phyloP scores from a whole-genome alignment of 129 eudicot genomes.

The Tanacetum coccineum region DNA sequence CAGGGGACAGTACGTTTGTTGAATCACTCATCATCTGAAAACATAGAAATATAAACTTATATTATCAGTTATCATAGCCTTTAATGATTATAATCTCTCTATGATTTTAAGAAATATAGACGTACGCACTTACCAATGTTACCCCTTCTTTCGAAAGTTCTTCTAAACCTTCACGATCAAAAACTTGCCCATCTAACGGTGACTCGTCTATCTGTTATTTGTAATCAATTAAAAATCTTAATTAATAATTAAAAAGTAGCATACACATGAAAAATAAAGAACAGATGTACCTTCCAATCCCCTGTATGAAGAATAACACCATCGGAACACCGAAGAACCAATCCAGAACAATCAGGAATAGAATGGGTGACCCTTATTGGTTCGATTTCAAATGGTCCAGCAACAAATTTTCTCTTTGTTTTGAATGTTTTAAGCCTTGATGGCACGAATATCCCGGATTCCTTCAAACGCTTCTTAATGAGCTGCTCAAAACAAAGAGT shows the following conservation, averaged over 20 bases:
- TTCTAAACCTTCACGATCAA: constrained; percentile 89
- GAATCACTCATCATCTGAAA: constrained; percentile 99
- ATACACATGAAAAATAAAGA: constrained; percentile 6
- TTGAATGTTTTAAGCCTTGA: constrained; percentile 86
- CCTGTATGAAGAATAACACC: constrained; percentile 96
- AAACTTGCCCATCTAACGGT: constrained; percentile 85
- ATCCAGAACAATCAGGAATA: constrained; percentile 96
- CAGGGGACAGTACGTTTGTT: constrained; percentile 92
- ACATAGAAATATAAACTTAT: background rate
- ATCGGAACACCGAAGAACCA: constrained; percentile 94
- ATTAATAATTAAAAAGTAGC: background rate
- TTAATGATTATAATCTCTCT: too few relatives aligned
- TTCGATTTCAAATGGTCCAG: constrained; percentile 97
- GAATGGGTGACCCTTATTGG: constrained; percentile 98
- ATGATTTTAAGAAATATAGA: too few relatives aligned
- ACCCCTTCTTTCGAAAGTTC: constrained; percentile 97
- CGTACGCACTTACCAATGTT: constrained; percentile 50
- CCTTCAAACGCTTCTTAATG: constrained; percentile 90
- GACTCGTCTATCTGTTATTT: constrained; percentile 82
- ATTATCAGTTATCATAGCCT: too few relatives aligned
- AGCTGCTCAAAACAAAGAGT: constrained; percentile 55
- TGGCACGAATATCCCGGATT: constrained; percentile 90
- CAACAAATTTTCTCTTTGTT: constrained; percentile 64
- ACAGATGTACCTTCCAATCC: constrained; percentile 82
- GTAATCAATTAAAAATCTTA: background rate